phyloP scores from a whole-genome alignment of 805 yeast species.

The Yamadazyma phyllophila region DNA sequence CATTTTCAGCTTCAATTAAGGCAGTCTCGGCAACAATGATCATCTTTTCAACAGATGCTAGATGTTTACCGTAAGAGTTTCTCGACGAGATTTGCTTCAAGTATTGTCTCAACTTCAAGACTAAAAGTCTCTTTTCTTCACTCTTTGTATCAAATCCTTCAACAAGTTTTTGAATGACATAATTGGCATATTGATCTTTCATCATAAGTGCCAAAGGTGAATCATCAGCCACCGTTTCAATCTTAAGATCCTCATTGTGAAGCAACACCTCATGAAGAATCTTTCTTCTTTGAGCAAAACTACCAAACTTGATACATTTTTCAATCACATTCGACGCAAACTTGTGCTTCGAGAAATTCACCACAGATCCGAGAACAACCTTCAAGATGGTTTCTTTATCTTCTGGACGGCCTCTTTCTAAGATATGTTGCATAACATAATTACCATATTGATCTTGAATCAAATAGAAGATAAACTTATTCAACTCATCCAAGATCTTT shows the following conservation, averaged over 20 bases:
- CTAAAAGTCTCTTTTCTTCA: slow-evolving; percentile 64
- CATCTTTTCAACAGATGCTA: slow-evolving; percentile 78
- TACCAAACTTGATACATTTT: slow-evolving; percentile 79
- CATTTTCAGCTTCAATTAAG: slow-evolving; percentile 36
- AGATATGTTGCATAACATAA: slow-evolving; percentile 93
- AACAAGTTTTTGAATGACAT: slow-evolving; percentile 92
- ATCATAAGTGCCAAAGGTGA: slow-evolving; percentile 85
- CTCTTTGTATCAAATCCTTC: slow-evolving; percentile 66
- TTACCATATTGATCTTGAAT: slow-evolving; percentile 97
- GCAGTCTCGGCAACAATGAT: slow-evolving; percentile 54
- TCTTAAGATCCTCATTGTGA: slow-evolving; percentile 45
- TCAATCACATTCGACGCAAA: slow-evolving; percentile 98
- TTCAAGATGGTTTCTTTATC: slow-evolving; percentile 63
- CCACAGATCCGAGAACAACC: slow-evolving; percentile 68
- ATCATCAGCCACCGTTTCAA: slow-evolving; percentile 54
- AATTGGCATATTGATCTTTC: slow-evolving; percentile 97
- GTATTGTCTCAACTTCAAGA: slow-evolving; percentile 74
- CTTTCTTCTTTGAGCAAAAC: slow-evolving; percentile 54
- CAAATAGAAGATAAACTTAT: slow-evolving; percentile 66
- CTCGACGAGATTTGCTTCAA: slow-evolving; percentile 66
- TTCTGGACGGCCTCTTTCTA: slow-evolving; percentile 70
- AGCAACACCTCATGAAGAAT: slow-evolving; percentile 68
- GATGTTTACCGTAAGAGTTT: slow-evolving; percentile 73
- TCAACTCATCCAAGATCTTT: slow-evolving; percentile 67
- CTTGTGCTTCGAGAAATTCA: slow-evolving; percentile 89